Conservation (phyloP, 257 asterid genomes). For the Nicotiana paniculata region DNA sequence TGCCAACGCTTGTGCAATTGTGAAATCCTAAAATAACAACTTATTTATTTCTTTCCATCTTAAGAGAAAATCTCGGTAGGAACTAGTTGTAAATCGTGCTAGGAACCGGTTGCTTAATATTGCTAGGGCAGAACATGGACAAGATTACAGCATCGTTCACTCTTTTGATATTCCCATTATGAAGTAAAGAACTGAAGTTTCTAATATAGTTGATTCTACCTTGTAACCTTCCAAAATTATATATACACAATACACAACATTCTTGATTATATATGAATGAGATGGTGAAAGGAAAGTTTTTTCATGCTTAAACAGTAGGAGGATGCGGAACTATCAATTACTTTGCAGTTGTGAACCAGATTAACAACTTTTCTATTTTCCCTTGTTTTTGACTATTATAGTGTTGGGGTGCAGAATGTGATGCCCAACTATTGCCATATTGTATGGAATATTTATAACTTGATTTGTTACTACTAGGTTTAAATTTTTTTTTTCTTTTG, state of each 20-base stretch:
- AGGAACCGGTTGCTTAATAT: not conserved
- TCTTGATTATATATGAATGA: not conserved
- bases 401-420: not conserved
- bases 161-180: not conserved
- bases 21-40: not conserved
- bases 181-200: not conserved
- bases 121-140: not conserved
- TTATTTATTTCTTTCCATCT: not conserved
- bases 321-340: not conserved
- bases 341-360: not conserved
- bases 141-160: not conserved
- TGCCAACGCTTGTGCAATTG: not conserved
- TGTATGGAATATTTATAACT: not conserved
- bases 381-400: not conserved
- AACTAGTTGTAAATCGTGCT: not conserved
- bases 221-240: not conserved
- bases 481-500: not conserved
- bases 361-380: not conserved
- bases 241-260: not conserved
- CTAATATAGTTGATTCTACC: not conserved
- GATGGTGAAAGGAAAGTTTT: not conserved
- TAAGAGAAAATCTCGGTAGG: not conserved
- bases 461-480: not conserved
- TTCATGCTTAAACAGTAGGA: not conserved
- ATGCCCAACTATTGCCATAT: not conserved